phyloP scores from a whole-genome alignment of 2,329 filamentous ascomycete genomes.

The Pseudogymnoascus sp. region DNA sequence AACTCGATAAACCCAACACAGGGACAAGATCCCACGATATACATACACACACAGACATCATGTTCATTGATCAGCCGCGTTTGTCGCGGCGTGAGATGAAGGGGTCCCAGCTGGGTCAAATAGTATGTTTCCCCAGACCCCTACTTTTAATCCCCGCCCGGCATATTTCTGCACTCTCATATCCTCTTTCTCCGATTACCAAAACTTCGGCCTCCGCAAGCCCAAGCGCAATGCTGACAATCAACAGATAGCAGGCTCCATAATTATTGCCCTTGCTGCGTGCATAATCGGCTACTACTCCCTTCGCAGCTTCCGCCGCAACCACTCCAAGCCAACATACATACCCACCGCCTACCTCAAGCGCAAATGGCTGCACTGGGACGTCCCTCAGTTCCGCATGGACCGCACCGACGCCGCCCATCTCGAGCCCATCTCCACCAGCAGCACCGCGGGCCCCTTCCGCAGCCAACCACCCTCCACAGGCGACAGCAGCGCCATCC shows the following conservation, averaged over 20 bases:
- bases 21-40: neutral
- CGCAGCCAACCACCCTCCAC: slow-evolving; percentile 5
- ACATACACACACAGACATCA: neutral
- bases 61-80: slow-evolving; percentile 3
- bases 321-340: slow-evolving; percentile 40
- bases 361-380: slow-evolving; percentile 31
- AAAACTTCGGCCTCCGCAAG: neutral
- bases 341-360: slow-evolving; percentile 44
- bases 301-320: slow-evolving; percentile 33
- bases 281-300: neutral
- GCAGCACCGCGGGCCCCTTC: neutral
- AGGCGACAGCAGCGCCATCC: slow-evolving; percentile 12
- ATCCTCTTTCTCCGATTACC: neutral
- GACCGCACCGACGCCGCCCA: slow-evolving; percentile 16
- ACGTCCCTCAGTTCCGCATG: slow-evolving; percentile 27
- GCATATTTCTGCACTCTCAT: neutral
- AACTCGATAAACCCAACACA: neutral
- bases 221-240: neutral
- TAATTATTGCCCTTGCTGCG: neutral
- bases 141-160: neutral
- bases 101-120: neutral
- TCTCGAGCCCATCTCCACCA: slow-evolving; percentile 18
- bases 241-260: neutral
- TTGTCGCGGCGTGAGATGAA: neutral
- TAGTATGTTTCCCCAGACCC: neutral